A percentile compares a stretch with the other conserved stretches of the same genome.
These are phyloP conservation scores for Vitis hybrid DNA, from an alignment of 177 flowering plant genomes.

Conservation along the genomic window DNA sequence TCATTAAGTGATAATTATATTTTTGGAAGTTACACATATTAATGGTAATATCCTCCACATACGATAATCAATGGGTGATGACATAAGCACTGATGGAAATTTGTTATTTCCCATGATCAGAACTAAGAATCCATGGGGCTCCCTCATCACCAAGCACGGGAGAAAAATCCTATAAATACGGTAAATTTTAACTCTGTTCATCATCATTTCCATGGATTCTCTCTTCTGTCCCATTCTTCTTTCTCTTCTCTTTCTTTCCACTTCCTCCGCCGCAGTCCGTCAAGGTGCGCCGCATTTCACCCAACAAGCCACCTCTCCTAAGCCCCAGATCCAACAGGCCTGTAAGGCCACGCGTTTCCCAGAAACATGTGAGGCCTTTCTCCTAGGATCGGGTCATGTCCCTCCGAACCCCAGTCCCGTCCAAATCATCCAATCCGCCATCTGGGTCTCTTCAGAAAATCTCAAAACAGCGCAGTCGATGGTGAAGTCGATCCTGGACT, in stretches of 20 bases:
- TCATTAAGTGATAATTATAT: no score
- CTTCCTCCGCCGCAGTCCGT: slow-evolving; percentile 36
- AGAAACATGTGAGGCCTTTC: slow-evolving; percentile 39
- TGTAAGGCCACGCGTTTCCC: slow-evolving; percentile 76
- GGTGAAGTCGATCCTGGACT: slow-evolving; percentile 42
- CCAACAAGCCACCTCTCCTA: neutral
- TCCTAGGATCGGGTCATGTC: slow-evolving; percentile 22
- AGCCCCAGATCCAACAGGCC: slow-evolving; percentile 41
- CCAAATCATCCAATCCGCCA: slow-evolving; percentile 49
- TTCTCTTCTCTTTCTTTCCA: slow-evolving; percentile 34
- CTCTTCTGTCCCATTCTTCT: slow-evolving; percentile 29
- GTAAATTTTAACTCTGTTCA: slow-evolving; percentile 3
- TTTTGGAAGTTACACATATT: no score
- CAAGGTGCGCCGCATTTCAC: slow-evolving; percentile 10
- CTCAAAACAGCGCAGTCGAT: slow-evolving; percentile 53
- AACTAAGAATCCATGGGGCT: no score
- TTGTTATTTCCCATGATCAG: no score
- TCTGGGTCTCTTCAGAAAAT: slow-evolving; percentile 19
- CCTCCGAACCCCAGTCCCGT: slow-evolving; percentile 41
- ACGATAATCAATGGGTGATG: no score
- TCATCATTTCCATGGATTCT: slow-evolving; percentile 42
- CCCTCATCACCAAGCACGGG: neutral
- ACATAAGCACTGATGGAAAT: no score
- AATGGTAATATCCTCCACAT: no score
- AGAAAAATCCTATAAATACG: slow-evolving; percentile 18